Conservation (phyloP, 208 protist genomes). For the Acanthamoeba sp. region DNA sequence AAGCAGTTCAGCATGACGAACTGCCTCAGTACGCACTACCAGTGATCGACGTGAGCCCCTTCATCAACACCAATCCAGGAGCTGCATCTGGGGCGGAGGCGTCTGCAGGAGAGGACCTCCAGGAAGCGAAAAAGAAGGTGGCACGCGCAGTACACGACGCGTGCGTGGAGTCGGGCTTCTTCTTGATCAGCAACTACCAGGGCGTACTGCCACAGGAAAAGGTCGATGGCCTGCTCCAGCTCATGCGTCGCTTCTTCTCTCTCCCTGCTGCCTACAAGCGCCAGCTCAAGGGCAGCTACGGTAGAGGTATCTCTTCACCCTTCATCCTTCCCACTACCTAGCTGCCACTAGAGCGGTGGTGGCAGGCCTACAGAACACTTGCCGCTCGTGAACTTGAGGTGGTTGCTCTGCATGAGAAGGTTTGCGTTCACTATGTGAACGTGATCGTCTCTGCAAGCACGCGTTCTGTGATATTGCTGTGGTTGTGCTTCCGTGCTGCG, state of each 20-base stretch:
- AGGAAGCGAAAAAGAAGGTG: not conserved
- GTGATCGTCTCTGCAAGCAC: not conserved
- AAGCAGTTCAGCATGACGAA: not conserved
- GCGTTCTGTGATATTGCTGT: not conserved
- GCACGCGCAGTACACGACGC: not conserved
- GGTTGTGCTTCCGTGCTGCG: not conserved
- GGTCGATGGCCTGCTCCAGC: not conserved
- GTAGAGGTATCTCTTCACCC: not conserved
- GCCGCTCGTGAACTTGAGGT: too few relatives aligned
- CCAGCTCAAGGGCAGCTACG: not conserved
- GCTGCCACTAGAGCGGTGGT: not conserved
- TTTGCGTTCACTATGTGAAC: not conserved
- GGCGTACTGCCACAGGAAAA: not conserved
- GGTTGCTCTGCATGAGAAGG: too few relatives aligned
- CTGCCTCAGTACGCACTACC: not conserved
- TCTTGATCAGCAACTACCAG: constrained; percentile 5
- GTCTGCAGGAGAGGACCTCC: not conserved
- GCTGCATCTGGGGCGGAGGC: not conserved
- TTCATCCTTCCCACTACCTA: not conserved
- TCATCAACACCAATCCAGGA: not conserved
- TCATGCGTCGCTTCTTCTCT: constrained; percentile 16
- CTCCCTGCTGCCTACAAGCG: not conserved
- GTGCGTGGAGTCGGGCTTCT: constrained; percentile 33
- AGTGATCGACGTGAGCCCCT: not conserved
- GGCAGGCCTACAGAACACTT: not conserved